Evolutionary conservation across 2,329 filamentous ascomycete species (phyloP), one percentile per base, ranked within the genome.

Genomic region (Fusarium napiforme): DNA sequence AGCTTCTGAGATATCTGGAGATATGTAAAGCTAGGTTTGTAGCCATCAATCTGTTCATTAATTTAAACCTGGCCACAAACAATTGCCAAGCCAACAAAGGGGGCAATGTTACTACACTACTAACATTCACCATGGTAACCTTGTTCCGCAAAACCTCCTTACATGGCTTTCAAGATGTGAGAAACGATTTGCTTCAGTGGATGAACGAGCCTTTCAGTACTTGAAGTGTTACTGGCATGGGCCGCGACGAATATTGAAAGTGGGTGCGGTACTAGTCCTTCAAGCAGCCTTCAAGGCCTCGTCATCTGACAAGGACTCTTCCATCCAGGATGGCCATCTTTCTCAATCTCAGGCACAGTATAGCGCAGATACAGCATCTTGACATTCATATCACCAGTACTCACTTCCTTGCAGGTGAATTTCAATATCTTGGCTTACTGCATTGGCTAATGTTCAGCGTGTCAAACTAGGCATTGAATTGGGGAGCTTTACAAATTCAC

Each of bases 371-470:
- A 11, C 15, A 18, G 4, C 9, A 10, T 42, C 14, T 9, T 16
- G 14, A 5, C 9, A 5, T 42, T 23, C 1, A 23, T 26, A 26
- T 26, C 23, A 12, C 10, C 23, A 32, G 30, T 12, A 19, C 18
- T 14, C 2, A 6, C 9, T 14, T 26, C 2, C 16, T 28, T 11
- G 0, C 11, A 11, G 26, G 11, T 0, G 18, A 11, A 4, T 14
- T 5, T 19, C 23, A 19, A 19, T 4, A 19, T 12, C 12, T 2
- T 21, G 5, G 12, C 26, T 28, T 21, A 7, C 18, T 28, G 9
- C 9, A 9, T 3, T 28, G 1, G 10, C 23, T 15, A 10, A 4
- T 12, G 4, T 9, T 6, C 9, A 28, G 26, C 10, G 18, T 10
- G 18, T 12, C 5, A 28, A 46, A 7, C 12, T 15, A 10, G 26